Conservation (phyloP, 1,284 basidiomycete species). For the Malassezia sympodialis region DNA sequence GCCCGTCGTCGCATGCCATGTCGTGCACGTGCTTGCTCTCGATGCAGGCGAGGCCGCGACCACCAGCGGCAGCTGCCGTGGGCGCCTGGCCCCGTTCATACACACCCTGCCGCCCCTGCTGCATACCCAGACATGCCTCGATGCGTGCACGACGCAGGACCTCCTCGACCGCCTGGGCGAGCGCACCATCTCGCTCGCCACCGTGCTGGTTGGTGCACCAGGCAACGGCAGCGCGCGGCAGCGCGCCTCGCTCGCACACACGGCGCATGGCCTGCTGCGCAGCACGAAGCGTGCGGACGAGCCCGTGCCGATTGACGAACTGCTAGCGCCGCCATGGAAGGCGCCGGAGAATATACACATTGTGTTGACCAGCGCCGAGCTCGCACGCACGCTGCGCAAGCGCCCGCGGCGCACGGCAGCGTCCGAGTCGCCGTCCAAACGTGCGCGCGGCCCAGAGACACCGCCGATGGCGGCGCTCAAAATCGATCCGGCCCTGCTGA, state of each 20-base stretch:
- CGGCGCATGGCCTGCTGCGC: slow-evolving; percentile 3
- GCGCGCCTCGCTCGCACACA: background rate
- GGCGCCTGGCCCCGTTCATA: background rate
- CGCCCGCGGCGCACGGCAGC: background rate
- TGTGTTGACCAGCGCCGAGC: background rate
- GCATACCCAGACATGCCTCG: background rate
- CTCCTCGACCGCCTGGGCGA: background rate
- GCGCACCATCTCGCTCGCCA: background rate
- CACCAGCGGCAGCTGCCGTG: background rate
- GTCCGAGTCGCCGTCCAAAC: slow-evolving; percentile 17
- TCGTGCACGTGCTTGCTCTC: slow-evolving; percentile 5
- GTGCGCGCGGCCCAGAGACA: slow-evolving; percentile 21
- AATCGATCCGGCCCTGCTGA: slow-evolving; percentile 21
- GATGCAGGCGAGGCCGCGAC: background rate
- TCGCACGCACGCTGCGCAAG: slow-evolving; percentile 1
- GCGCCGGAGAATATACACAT: background rate
- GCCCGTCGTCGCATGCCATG: slow-evolving; percentile 1
- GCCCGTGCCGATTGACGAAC: background rate
- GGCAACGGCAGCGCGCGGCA: background rate
- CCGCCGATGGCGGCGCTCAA: slow-evolving; percentile 15
- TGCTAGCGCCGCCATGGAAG: background rate
- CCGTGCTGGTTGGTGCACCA: background rate
- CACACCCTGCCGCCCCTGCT: background rate
- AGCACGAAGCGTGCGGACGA: background rate
- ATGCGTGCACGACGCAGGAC: background rate